Conservation (phyloP, 2,329 filamentous ascomycete genomes). For the Botrytis squamosa region DNA sequence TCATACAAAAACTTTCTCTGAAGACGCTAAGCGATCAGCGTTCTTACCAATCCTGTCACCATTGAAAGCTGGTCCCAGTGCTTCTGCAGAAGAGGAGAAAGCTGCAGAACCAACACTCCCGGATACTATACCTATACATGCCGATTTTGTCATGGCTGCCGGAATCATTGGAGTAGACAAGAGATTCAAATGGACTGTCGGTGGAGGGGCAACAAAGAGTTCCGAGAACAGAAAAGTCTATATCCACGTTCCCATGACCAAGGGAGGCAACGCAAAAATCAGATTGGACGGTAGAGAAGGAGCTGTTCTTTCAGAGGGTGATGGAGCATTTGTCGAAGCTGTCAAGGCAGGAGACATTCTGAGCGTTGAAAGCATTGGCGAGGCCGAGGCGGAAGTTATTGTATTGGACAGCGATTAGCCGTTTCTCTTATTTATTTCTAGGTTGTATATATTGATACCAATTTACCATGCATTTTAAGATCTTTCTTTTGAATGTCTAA, state of each 20-base stretch:
- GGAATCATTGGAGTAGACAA: constrained; percentile 66
- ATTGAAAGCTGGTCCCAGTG: constrained; percentile 63
- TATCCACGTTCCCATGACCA: constrained; percentile 77
- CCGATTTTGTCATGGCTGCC: constrained; percentile 80
- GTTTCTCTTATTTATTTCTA: background rate
- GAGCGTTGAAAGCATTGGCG: constrained; percentile 64
- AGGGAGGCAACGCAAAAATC: constrained; percentile 71
- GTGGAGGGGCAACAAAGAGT: constrained; percentile 51
- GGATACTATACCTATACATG: constrained; percentile 77
- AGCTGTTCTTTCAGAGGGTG: constrained; percentile 69
- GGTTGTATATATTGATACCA: background rate
- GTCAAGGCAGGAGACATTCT: constrained; percentile 65
- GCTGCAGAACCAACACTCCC: constrained; percentile 59
- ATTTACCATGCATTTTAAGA: background rate
- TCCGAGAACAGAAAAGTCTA: constrained; percentile 70
- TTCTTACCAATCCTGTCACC: constrained; percentile 77
- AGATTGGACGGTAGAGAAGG: constrained; percentile 65
- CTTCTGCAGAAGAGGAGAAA: constrained; percentile 61
- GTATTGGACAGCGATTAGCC: constrained; percentile 29
- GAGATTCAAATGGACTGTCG: constrained; percentile 70
- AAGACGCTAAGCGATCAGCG: constrained; percentile 67
- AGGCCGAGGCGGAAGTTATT: constrained; percentile 41
- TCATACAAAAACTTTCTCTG: constrained; percentile 70
- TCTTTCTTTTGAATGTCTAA: background rate
- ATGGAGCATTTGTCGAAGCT: constrained; percentile 72